Conservation (phyloP, 2,329 filamentous ascomycete species). For the Aspergillus amoenus region DNA sequence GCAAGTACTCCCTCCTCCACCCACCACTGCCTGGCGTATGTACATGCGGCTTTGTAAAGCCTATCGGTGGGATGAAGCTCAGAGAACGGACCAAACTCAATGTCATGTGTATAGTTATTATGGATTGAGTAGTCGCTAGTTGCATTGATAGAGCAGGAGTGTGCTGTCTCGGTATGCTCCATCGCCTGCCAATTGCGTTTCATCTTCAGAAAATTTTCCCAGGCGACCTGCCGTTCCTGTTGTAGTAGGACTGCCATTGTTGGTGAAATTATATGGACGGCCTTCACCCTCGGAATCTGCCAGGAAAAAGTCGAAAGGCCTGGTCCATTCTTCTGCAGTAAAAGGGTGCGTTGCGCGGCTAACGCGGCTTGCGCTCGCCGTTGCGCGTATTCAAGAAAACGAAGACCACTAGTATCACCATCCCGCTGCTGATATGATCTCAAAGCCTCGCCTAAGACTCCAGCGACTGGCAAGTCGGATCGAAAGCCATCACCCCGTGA, state of each 20-base stretch:
- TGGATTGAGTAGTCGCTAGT: not conserved
- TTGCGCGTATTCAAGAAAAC: not conserved
- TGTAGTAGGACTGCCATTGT: not conserved
- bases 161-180: not conserved
- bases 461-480: not conserved
- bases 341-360: not conserved
- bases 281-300: not conserved
- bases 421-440: not conserved
- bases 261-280: not conserved
- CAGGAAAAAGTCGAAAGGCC: not conserved
- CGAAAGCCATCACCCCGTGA: not conserved
- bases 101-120: not conserved
- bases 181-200: not conserved
- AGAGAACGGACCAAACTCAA: not conserved
- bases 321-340: not conserved
- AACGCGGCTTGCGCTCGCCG: not conserved
- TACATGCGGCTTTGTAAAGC: not conserved
- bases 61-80: not conserved
- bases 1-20: not conserved
- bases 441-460: not conserved
- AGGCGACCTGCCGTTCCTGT: not conserved
- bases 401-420: not conserved
- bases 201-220: not conserved
- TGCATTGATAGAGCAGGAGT: not conserved
- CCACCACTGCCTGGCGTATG: not conserved